Base-by-base conservation (phyloP, 2,329 filamentous ascomycete genomes). In the Simplicillium sp. region DNA sequence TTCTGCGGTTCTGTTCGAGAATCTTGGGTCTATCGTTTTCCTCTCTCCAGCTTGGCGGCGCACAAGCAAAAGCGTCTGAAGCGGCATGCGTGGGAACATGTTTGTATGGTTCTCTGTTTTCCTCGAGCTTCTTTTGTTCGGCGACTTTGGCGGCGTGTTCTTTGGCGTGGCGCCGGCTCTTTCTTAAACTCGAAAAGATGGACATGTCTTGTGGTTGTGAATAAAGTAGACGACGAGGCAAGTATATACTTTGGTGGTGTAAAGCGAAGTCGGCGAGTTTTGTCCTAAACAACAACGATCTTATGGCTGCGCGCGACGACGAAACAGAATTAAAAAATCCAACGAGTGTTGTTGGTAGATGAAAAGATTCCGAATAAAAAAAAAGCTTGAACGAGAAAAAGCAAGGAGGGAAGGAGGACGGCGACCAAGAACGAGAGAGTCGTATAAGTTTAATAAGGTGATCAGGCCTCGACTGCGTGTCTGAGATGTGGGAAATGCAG, bases 31-130 rank as follows among this genome's bases (percentile, higher is more conserved):
- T 59, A 48, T 76, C 71, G 11, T 64, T 61, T 7, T 61, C 50
- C 44, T 55, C 50, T 38, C 66, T 68, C 66, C 68, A 76, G 47
- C 63, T 67, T 1, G 68, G 62, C 9, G 75, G 75, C 3, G 71
- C 72, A 25, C 68, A 70, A 16, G 67, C 62, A 34, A 80, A 58
- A 34, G 77, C 75, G 56, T 82, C 77, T 11, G 65, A 54, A 36
- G 73, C 74, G 20, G 77, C 77, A 52, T 82, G 78, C 12, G 65
- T 79, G n/a, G 77, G 75, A 15, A 77, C 58, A 52, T 82, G 77
- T 39, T 62, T 70, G 57, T 82, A 81, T 11, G 71, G 65, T n/a
- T 59, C 46, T 40, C 65, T 64, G 8, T 47, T 41, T 31, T 57
- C 52, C 45, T 68, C 65, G 34, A 59, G 53, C 39, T 70, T 67